Conservation (phyloP, 306 rosid genomes). For the Vigna mungo region DNA sequence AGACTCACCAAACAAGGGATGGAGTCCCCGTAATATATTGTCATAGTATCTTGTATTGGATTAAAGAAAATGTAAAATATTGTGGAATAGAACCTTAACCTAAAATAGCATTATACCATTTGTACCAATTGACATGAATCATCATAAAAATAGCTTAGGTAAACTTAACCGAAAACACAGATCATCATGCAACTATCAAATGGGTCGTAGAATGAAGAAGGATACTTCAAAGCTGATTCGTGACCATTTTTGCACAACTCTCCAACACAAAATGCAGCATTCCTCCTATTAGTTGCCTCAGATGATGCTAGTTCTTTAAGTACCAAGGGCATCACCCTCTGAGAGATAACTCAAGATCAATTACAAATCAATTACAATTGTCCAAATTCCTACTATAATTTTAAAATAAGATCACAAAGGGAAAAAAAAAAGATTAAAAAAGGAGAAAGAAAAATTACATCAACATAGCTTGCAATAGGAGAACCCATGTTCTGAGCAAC, state of each 20-base stretch:
- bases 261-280: slow-evolving; percentile 99
- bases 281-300: slow-evolving; percentile 93
- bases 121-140: slow-evolving; percentile 20
- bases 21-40: slow-evolving; percentile 80
- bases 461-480: slow-evolving; percentile 86
- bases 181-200: slow-evolving; percentile 11
- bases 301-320: slow-evolving; percentile 88
- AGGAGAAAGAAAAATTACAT: slow-evolving; percentile 59
- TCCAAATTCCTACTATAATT: not conserved
- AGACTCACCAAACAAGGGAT: slow-evolving; percentile 92
- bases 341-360: slow-evolving; percentile 41
- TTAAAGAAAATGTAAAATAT: slow-evolving; percentile 50
- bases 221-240: slow-evolving; percentile 86
- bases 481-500: slow-evolving; percentile 99
- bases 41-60: slow-evolving; percentile 74
- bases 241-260: slow-evolving; percentile 96
- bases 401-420: slow-evolving; percentile 11
- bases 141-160: slow-evolving; percentile 2
- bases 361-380: slow-evolving; percentile 42
- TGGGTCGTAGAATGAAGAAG: slow-evolving; percentile 40
- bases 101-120: slow-evolving; percentile 17
- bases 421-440: not conserved
- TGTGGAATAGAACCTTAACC: slow-evolving; percentile 31
- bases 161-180: slow-evolving; percentile 16
- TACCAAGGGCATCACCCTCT: slow-evolving; percentile 90